Percentiles rank a stretch among this genome's conserved stretches.
Evolutionary conservation across 2,329 filamentous ascomycete species (phyloP).

Genomic region (Fusarium sp.): DNA sequence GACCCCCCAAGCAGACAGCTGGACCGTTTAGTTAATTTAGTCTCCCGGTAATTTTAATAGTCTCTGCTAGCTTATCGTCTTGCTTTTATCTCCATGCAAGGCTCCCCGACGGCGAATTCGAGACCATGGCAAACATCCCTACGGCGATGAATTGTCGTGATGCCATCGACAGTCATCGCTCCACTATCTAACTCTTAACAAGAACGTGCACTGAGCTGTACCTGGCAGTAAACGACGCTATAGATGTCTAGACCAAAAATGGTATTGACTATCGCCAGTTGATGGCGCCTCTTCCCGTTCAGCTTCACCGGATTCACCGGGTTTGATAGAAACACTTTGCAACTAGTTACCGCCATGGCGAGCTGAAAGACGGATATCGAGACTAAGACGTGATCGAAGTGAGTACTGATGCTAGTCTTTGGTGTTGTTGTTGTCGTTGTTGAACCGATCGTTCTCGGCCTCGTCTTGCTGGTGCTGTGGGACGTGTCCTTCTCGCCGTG

Average conservation of each 20-base stretch:
- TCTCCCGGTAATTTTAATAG: neutral
- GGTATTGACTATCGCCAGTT: neutral
- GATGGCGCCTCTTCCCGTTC: neutral
- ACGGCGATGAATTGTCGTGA: neutral
- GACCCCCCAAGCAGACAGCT: neutral
- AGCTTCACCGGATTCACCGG: neutral
- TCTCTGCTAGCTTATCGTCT: neutral
- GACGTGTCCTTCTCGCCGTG: neutral
- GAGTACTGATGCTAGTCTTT: neutral
- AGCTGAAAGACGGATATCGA: neutral
- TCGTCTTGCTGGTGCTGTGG: neutral
- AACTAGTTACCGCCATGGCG: neutral
- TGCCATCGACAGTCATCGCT: neutral
- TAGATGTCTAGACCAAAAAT: neutral
- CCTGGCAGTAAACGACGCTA: neutral
- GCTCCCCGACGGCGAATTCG: neutral
- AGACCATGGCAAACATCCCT: neutral
- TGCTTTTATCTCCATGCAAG: neutral
- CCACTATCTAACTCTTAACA: neutral
- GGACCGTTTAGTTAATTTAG: neutral
- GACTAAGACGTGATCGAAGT: neutral
- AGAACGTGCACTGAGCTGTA: neutral
- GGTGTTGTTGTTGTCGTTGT: neutral
- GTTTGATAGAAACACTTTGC: neutral
- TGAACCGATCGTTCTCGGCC: neutral